Conservation (phyloP, 768 basidiomycete species). For the Phylloporus sp. region DNA sequence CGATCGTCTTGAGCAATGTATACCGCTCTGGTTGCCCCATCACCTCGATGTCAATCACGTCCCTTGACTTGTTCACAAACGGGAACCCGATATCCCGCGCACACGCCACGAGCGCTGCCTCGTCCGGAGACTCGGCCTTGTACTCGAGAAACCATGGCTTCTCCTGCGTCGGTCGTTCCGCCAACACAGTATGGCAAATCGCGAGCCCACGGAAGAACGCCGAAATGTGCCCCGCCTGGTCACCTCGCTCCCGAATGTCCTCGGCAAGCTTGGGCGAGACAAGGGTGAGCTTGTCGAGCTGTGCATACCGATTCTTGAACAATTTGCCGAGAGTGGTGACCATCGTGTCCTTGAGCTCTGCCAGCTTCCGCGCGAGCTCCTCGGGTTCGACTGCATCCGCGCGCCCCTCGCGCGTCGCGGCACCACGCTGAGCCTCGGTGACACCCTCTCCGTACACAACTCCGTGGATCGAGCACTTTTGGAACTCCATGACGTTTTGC, state of each 20-base stretch:
- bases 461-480: conserved; percentile 87
- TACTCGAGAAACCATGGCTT: conserved; percentile 71
- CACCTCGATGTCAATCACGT: conserved; percentile 82
- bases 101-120: conserved; percentile 88
- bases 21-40: conserved; percentile 86
- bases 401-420: conserved; percentile 77
- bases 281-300: conserved; percentile 77
- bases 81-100: conserved; percentile 93
- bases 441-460: conserved; percentile 88
- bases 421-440: conserved; percentile 93
- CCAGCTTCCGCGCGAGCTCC: conserved; percentile 67
- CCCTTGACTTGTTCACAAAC: conserved; percentile 73
- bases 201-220: conserved; percentile 96
- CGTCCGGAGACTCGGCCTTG: conserved; percentile 96
- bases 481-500: conserved; percentile 98
- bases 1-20: conserved; percentile 73
- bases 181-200: conserved; percentile 86
- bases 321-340: conserved; percentile 63
- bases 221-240: conserved; percentile 63
- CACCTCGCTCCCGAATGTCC: conserved; percentile 61
- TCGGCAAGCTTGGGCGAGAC: conserved; percentile 82
- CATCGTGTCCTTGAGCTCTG: conserved; percentile 71
- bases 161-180: conserved; percentile 66
- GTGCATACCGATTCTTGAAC: conserved; percentile 88
- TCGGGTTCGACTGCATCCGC: conserved; percentile 61